Evolutionary conservation across 2,329 filamentous ascomycete genomes (phyloP), one percentile per base, ranked within the genome.

Genomic region (Colletotrichum sidae): DNA sequence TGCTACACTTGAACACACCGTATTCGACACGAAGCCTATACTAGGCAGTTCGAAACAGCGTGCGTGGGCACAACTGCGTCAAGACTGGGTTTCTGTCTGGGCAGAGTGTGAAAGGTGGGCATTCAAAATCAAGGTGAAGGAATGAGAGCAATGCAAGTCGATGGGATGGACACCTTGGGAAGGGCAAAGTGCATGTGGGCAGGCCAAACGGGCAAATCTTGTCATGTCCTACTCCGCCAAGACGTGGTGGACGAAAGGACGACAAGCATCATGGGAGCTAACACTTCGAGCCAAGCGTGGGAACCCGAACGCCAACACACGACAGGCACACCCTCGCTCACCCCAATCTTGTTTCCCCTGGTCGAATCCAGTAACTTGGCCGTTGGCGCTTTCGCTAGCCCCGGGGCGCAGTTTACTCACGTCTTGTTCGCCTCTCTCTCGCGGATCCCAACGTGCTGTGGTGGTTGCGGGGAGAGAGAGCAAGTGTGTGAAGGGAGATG

Each of bases 31-130:
- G 25, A 25, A 25, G 25, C 25, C 25, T 25, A 5, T 5, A 25
- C n/a, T 17, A 46, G 62, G 62, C 46, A 65, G 58, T 51, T 65
- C 62, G 46, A 56, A 65, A 62, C 58, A 65, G 46, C 44, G 51
- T 51, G 51, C 56, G 42, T 55, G 60, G 55, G 39, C 25, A 25
- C 25, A 25, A 25, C 25, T 42, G 38, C 25, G 34, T 50, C 13
- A 17, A 33, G 11, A 3, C 15, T n/a, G 13, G 45, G 45, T 17
- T 33, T 47, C 25, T 25, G 25, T 25, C 25, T 25, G 25, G 25
- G 25, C 25, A 37, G 49, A 38, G 34, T 35, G 15, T 52, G 49
- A 17, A 34, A 37, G 41, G 35, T 46, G 53, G 53, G 11, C 25
- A 44, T 46, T 25, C 25, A 25, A 25, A 25, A 25, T 25, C 4